Conservation (phyloP, 2,329 filamentous ascomycete genomes). For the Aspergillus sp. region DNA sequence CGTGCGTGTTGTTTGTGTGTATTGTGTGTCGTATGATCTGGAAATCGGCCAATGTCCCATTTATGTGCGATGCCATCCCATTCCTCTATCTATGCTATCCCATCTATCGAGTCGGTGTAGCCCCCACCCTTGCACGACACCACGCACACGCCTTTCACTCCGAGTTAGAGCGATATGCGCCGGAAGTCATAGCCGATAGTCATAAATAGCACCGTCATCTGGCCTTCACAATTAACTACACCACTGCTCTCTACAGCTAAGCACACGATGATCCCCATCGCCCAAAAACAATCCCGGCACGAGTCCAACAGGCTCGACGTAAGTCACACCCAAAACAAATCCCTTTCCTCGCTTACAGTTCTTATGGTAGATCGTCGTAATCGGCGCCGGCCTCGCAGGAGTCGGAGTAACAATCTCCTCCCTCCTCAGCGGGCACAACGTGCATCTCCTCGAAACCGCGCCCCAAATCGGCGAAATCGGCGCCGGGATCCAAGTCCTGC, state of each 20-base stretch:
- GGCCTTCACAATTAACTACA: too few species aligned
- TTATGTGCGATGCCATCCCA: constrained; percentile 3
- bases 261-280: constrained; percentile 45
- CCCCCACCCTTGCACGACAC: too few species aligned
- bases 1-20: not conserved
- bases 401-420: constrained; percentile 28
- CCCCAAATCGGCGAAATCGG: constrained; percentile 29
- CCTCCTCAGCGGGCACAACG: constrained; percentile 25
- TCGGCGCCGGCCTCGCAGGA: constrained; percentile 29
- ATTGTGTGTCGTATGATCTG: not conserved
- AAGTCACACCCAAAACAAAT: not conserved
- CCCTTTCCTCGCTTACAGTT: not conserved
- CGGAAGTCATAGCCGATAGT: not conserved
- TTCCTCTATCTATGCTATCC: not conserved
- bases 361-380: constrained; percentile 31
- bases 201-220: not conserved
- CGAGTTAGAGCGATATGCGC: not conserved
- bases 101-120: not conserved
- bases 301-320: constrained; percentile 50
- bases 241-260: too few species aligned
- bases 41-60: not conserved
- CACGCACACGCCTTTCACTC: not conserved
- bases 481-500: constrained; percentile 29
- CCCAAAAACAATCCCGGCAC: constrained; percentile 34
- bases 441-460: constrained; percentile 25